These are phyloP conservation scores for Drosera spatulata DNA, from an alignment of 179 eudicot species.

Conservation along the genomic window DNA sequence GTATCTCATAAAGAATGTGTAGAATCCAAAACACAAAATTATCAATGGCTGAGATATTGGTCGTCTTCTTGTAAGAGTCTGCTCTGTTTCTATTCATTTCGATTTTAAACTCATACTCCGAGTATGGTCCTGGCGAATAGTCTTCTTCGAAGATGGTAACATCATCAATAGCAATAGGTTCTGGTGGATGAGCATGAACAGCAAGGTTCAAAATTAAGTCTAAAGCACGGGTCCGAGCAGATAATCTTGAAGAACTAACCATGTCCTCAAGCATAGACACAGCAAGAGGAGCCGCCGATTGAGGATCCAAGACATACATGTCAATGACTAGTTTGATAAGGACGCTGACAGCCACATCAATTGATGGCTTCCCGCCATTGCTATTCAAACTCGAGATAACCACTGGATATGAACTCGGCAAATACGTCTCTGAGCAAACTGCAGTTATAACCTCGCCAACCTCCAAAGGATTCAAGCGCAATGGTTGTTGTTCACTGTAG, in stretches of 20 bases:
- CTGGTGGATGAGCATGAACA: constrained; percentile 90
- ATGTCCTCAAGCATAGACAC: constrained; percentile 93
- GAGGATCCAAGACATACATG: constrained; percentile 88
- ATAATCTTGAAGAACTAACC: constrained; percentile 61
- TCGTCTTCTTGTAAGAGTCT: constrained; percentile 33
- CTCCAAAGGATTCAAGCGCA: constrained; percentile 75
- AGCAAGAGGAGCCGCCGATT: constrained; percentile 85
- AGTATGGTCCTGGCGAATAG: constrained; percentile 48
- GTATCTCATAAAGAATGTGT: constrained; percentile 70
- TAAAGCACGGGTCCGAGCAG: constrained; percentile 78
- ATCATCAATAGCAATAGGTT: constrained; percentile 69
- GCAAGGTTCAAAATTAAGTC: constrained; percentile 93
- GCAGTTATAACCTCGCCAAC: constrained; percentile 92
- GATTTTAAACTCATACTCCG: constrained; percentile 40
- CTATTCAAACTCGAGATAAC: constrained; percentile 61
- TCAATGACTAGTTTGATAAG: constrained; percentile 97
- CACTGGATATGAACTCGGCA: constrained; percentile 41
- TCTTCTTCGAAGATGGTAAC: constrained; percentile 71
- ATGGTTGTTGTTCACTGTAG: constrained; percentile 97
- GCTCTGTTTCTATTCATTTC: constrained; percentile 36
- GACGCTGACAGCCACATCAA: constrained; percentile 96
- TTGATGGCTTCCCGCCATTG: constrained; percentile 72
- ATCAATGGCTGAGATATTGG: constrained; percentile 51
- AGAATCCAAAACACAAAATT: constrained; percentile 83
- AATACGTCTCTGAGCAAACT: constrained; percentile 76